Base-by-base conservation (phyloP, 345 rosid genomes). In the Cardamine resedifolia region DNA sequence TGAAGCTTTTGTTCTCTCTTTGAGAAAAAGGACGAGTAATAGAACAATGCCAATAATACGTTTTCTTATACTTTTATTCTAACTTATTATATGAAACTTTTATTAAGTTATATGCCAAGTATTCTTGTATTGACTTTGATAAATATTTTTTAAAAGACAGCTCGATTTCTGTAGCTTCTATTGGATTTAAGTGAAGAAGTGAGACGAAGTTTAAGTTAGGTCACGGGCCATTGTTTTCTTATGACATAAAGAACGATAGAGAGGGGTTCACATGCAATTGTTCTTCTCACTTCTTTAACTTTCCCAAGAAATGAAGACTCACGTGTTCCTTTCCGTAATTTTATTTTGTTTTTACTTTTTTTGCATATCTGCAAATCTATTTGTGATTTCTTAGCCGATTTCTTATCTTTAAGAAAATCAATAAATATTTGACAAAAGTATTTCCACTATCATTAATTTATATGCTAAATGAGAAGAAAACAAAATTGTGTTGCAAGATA, bases 221-320 rank as follows among this genome's bases (percentile, higher is more conserved):
- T 81, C 83, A 77, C 83, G 83, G 80, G 71, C 70, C 69, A 66
- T 70, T 68, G 75, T 70, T 69, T 62, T 73, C 65, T 68, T 75
- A 27, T 62, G 56, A 24, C 51, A 68, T 23, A 11, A 20, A 45
- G 9, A 33, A 7, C 23, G 15, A 69, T 20, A 73, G 23, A 73
- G 34, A 33, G n/a, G 23, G 39, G 70, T 76, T 76, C 79, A 76
- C 79, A 70, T 76, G 79, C 70, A 63, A 19, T 76, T 63, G 66
- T 69, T 76, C 75, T 55, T 69, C 70, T 75, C 70, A 9, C 70
- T 55, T 70, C 31, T 75, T 69, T 75, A 69, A 55, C 70, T 45
- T 61, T 63, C 33, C 79, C 66, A 69, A 62, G 58, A 76, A 45
- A 26, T 55, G 16, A 69, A 62, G 68, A 43, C 75, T 76, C 79